Percentiles rank a stretch among this genome's conserved stretches.
These are phyloP conservation scores for Salix purpurea DNA, from an alignment of 345 rosid species.

Conservation along the genomic window DNA sequence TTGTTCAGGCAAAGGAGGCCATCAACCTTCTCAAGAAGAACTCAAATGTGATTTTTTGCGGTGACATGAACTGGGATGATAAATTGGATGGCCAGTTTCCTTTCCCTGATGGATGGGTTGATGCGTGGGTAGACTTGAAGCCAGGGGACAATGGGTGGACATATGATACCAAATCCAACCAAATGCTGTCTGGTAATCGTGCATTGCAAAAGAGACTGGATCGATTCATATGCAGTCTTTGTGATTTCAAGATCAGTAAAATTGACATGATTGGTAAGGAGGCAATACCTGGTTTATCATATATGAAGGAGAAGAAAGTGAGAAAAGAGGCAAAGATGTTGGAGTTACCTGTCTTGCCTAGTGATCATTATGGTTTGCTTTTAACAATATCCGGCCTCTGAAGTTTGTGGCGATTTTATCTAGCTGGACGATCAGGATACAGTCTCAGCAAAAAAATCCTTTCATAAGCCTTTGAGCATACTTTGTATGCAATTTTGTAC, in stretches of 20 bases:
- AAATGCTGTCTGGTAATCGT: constrained; percentile 79
- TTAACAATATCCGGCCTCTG: constrained; percentile 48
- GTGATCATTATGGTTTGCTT: constrained; percentile 93
- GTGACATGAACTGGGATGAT: constrained; percentile 98
- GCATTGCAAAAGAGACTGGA: constrained; percentile 69
- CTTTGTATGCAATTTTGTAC: constrained; percentile 22
- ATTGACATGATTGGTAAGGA: constrained; percentile 88
- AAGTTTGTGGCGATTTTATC: background rate
- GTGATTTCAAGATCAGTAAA: constrained; percentile 51
- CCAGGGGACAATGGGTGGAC: constrained; percentile 76
- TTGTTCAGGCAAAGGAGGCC: constrained; percentile 69
- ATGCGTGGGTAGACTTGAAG: constrained; percentile 72
- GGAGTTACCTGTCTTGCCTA: constrained; percentile 89
- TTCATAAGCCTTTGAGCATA: background rate
- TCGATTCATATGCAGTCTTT: constrained; percentile 60
- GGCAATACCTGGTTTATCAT: constrained; percentile 62
- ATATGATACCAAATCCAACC: constrained; percentile 84
- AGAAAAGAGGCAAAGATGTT: constrained; percentile 49
- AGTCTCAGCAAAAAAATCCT: background rate
- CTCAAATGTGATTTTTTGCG: constrained; percentile 69
- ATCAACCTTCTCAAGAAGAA: constrained; percentile 43
- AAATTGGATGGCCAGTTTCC: constrained; percentile 80
- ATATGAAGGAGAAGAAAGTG: constrained; percentile 76
- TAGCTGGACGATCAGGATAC: background rate
- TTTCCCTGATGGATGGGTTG: constrained; percentile 63